Conservation (phyloP, 169 alveolate species). For the Plasmodium vinckei region DNA sequence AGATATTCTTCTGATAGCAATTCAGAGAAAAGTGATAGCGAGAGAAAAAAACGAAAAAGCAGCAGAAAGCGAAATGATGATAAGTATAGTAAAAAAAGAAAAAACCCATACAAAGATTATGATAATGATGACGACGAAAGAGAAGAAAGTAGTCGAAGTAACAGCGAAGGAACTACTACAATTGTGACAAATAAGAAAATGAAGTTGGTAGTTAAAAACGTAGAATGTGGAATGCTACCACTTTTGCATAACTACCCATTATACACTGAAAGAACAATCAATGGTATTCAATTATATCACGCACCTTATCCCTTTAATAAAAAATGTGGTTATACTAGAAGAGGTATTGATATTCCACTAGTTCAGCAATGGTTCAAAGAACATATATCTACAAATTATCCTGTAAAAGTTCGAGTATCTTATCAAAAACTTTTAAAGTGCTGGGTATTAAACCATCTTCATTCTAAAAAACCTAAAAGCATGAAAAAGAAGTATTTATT, state of each 20-base stretch:
- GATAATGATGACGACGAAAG: background rate
- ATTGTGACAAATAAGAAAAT: background rate
- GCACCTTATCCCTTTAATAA: conserved; percentile 99
- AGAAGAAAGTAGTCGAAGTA: background rate
- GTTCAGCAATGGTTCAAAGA: conserved; percentile 99
- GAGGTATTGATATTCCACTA: conserved; percentile 97
- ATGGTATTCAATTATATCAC: conserved; percentile 91
- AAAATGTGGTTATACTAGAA: conserved; percentile 96
- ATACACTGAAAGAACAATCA: conserved; percentile 81
- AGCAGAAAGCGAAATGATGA: background rate
- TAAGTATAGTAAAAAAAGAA: conserved; percentile 16
- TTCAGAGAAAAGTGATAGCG: conserved; percentile 1
- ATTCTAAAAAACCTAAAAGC: conserved; percentile 94
- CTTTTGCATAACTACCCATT: conserved; percentile 78
- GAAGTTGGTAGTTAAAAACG: conserved; percentile 19
- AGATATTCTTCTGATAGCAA: conserved; percentile 12
- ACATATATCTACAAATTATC: conserved; percentile 97
- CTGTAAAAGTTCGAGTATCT: conserved; percentile 99
- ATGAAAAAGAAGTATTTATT: conserved; percentile 95
- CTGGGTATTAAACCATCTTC: conserved; percentile 98
- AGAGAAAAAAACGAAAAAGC: background rate
- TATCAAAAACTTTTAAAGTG: conserved; percentile 98
- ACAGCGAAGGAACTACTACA: background rate
- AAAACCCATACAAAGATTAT: conserved; percentile 23
- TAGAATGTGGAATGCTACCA: conserved; percentile 78